phyloP scores from a whole-genome alignment of 257 asterid genomes.

The Thymus mandschuricus region DNA sequence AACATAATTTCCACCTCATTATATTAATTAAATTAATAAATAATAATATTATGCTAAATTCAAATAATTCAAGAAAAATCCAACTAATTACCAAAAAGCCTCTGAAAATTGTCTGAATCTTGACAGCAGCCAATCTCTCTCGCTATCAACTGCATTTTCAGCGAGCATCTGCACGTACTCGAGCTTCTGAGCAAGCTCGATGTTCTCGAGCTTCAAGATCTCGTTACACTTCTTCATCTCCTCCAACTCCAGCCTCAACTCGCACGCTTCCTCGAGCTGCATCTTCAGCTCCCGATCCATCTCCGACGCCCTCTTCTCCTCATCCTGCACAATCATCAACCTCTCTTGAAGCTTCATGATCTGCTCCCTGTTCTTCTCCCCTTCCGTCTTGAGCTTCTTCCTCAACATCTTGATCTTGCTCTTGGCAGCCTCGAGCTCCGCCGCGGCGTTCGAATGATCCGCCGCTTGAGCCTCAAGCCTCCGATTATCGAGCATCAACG shows the following conservation, averaged over 20 bases:
- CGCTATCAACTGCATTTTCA: conserved; percentile 55
- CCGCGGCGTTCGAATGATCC: conserved; percentile 52
- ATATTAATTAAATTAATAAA: conserved; percentile 19
- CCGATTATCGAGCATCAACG: conserved; percentile 59
- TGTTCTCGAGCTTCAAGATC: conserved; percentile 55
- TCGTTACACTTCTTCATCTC: conserved; percentile 59
- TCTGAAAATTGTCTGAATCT: conserved; percentile 79
- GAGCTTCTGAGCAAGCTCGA: conserved; percentile 59
- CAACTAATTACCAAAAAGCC: conserved; percentile 75
- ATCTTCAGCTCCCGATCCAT: conserved; percentile 36
- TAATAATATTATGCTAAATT: not conserved
- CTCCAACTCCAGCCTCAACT: conserved; percentile 53
- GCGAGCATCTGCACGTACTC: conserved; percentile 68
- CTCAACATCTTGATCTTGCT: conserved; percentile 56
- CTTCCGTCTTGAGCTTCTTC: conserved; percentile 59
- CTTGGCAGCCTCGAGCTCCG: conserved; percentile 73
- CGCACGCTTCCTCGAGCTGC: conserved; percentile 44
- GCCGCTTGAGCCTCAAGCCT: conserved; percentile 67
- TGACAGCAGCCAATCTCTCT: conserved; percentile 68
- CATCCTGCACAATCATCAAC: conserved; percentile 58
- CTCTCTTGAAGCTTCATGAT: conserved; percentile 59
- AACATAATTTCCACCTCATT: conserved; percentile 16
- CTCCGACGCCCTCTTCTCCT: conserved; percentile 46
- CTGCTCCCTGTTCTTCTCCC: conserved; percentile 56
- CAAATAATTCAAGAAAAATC: not conserved